These are phyloP conservation scores for Nasturtium officinale DNA, from an alignment of 345 rosid genomes.

Conservation along the genomic window DNA sequence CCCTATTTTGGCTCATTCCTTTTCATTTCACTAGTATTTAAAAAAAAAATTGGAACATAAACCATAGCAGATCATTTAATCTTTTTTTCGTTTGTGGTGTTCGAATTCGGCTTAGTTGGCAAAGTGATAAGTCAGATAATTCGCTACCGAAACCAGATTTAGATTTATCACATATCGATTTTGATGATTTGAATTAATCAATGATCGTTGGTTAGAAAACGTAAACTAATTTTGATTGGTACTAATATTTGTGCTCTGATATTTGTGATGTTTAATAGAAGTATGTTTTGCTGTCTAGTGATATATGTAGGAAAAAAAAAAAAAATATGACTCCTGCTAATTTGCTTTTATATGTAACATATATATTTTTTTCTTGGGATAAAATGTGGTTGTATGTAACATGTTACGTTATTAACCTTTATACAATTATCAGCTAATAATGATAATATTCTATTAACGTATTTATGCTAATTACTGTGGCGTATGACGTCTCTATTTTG, in stretches of 20 bases:
- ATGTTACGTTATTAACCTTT: neutral
- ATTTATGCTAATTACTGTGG: neutral
- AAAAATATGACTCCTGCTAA: neutral
- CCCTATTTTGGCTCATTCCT: conserved; percentile 1
- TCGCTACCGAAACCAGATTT: neutral
- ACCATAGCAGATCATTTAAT: neutral
- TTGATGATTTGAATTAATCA: neutral
- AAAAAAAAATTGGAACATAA: no score
- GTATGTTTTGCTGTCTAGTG: neutral
- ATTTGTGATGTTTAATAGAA: neutral
- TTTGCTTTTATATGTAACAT: neutral
- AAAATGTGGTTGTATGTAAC: neutral
- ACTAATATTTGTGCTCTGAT: neutral
- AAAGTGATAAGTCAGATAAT: neutral
- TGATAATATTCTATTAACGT: conserved; percentile 1
- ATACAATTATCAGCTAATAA: neutral
- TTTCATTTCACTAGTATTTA: no score
- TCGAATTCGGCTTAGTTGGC: neutral
- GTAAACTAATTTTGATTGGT: neutral
- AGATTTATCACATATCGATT: neutral
- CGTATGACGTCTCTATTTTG: conserved; percentile 20
- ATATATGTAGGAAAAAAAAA: neutral
- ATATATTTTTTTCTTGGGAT: no score
- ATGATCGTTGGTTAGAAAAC: neutral
- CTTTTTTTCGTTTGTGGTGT: neutral